Evolutionary conservation across 352 stramenopile genomes (phyloP), one percentile per base, ranked within the genome.

Genomic region (Globisporangium radiosum): DNA sequence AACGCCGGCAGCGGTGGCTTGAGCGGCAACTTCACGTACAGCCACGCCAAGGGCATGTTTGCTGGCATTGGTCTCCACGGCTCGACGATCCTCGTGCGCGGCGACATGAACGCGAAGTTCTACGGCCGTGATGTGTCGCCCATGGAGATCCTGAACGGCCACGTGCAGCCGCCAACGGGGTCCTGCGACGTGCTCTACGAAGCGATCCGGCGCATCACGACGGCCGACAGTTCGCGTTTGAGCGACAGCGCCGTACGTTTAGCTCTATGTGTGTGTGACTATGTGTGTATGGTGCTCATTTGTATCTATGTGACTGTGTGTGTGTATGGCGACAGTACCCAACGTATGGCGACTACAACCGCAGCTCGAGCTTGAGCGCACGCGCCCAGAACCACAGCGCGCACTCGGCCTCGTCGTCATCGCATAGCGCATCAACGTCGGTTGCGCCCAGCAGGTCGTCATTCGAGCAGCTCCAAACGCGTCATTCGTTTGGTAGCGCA

Each of bases 11-110:
- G 80, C 57, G 83, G 81, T 45, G 85, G 85, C 9, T 25, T 95
- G 38, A 90, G 78, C 55, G 75, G 79, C 55, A 95, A 93, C 64
- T 95, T 90, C 71, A 90, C 84, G 58, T 95, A 95, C 72, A 89
- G 75, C 63, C 86, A 88, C 60, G 77, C 82, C 36, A 95, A 94
- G 64, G 86, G 86, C 9, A 68, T 71, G 44, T 95, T 92, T 54
- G 86, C 84, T 0, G 86, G 86, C 37, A 68, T 92, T 14, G 84
- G 82, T 1, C 71, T 95, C 17, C 82, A 93, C 55, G 84, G 84
- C 52, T 92, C 84, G 19, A 92, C 82, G 45, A 94, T 95, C 57
- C 71, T 92, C 56, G 76, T 92, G 37, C 80, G 86, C 14, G 81
- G 83, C 17, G 82, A 92, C 60, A 91, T 95, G 79, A 95, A 95